Conservation (phyloP, 2,329 filamentous ascomycete genomes). For the Diaporthe destruens region DNA sequence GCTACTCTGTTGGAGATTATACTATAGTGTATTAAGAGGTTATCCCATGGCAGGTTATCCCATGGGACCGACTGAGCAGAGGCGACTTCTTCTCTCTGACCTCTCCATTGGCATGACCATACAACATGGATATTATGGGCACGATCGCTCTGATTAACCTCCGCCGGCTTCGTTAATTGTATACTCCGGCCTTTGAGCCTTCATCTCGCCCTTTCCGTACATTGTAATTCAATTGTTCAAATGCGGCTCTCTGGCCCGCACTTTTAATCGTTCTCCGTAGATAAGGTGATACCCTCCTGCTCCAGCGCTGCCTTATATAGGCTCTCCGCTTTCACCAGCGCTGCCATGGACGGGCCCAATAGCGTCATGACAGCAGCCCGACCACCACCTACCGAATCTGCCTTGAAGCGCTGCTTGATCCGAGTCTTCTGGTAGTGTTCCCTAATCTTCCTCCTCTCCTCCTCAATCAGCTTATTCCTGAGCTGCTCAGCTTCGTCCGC, state of each 20-base stretch:
- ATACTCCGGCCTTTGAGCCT: background rate
- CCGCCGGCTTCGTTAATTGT: no score
- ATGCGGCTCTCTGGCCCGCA: background rate
- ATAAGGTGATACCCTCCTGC: slow-evolving; percentile 64
- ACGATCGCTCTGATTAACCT: background rate
- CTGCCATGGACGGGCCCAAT: slow-evolving; percentile 78
- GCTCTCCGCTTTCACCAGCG: slow-evolving; percentile 76
- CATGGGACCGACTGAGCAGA: background rate
- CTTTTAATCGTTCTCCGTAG: slow-evolving; percentile 40
- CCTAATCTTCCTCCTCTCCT: slow-evolving; percentile 76
- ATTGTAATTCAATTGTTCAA: background rate
- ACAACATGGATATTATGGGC: background rate
- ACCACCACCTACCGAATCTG: slow-evolving; percentile 79
- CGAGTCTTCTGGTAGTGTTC: slow-evolving; percentile 79
- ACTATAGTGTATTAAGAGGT: no score
- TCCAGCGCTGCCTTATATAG: slow-evolving; percentile 79
- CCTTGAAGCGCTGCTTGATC: slow-evolving; percentile 78
- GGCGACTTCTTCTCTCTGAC: background rate
- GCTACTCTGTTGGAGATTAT: no score
- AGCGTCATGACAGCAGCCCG: slow-evolving; percentile 80
- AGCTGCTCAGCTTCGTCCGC: slow-evolving; percentile 83
- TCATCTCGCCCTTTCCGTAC: background rate
- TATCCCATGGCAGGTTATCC: no score
- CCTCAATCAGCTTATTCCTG: slow-evolving; percentile 74
- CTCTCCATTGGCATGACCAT: background rate